Evolutionary conservation across 2,329 filamentous ascomycete species (phyloP), one percentile per base, ranked within the genome.

Genomic region (Pleomassaria siparia): DNA sequence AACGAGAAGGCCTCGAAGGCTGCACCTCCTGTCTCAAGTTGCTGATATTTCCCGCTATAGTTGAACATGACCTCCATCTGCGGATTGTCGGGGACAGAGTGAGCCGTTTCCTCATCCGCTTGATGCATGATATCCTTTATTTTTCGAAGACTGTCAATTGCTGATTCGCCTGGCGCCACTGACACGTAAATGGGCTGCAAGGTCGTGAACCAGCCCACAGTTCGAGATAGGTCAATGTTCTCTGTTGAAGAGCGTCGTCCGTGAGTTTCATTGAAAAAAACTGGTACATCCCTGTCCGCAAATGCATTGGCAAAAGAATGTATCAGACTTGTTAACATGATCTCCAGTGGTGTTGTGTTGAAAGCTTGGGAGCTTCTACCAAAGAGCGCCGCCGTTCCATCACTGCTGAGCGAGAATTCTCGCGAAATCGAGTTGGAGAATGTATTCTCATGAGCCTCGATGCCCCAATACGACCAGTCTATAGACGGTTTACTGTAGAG

Each of bases 41-140:
- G n/a, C n/a, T n/a, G n/a, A n/a, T n/a, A n/a, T n/a, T n/a, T n/a
- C n/a, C n/a, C n/a, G n/a, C n/a, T n/a, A n/a, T n/a, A n/a, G n/a
- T n/a, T n/a, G n/a, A n/a, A n/a, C n/a, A n/a, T n/a, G n/a, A n/a
- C n/a, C n/a, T n/a, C n/a, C n/a, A n/a, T n/a, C n/a, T n/a, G n/a
- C n/a, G n/a, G n/a, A n/a, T n/a, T n/a, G n/a, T n/a, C n/a, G n/a
- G 47, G 81, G 81, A 47, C 79, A 77, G 0, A 72, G 67, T 10
- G 74, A 63, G 2, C 77, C 77, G 6, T 70, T 72, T 3, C 64
- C 66, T 0, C 74, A 67, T 2, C 77, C 69, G 1, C 66, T 57
- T n/a, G n/a, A 6, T 74, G 71, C 1, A 79, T 73, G 0, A 67
- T 71, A 50, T 82, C 78, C 55, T 82, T 82, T 24, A 79, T 0